Evolutionary conservation across 2,329 filamentous ascomycete genomes (phyloP), one percentile per base, ranked within the genome.

Genomic region (Thielaviopsis musarum): DNA sequence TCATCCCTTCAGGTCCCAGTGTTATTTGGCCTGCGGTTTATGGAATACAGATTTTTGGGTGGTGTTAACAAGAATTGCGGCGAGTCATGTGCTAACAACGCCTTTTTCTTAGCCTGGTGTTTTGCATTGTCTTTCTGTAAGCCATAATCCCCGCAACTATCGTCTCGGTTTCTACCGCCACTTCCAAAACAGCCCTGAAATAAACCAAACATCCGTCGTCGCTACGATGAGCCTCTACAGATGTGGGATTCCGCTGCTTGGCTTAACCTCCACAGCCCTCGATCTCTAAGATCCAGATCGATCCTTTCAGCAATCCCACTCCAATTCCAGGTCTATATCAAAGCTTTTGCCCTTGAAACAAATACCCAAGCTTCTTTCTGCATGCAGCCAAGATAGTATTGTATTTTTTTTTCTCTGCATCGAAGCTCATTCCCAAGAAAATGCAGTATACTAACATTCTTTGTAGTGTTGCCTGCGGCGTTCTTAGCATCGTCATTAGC

Each of bases 51-150:
- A 48, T 19, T 52, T 6, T 26, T 6, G n/a, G 13, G 30, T 57
- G 15, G 26, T 19, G 1, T 6, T 17, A 51, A 6, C 5, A 10
- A 12, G n/a, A n/a, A n/a, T n/a, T n/a, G n/a, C 34, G 26, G 12
- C 6, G 28, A 38, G 17, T 22, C 34, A 9, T n/a, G n/a, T 24
- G 28, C 60, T 59, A 62, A 62, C 54, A 49, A 17, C 1, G 30
- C 22, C 19, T 49, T 17, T 59, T 26, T 28, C 10, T 48, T 28
- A 62, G 60, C 22, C 68, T 73, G 57, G 73, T 75, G 64, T 73
- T 75, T 65, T 70, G 68, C 66, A 74, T 75, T 58, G 68, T 74
- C 63, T 70, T 69, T 61, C 57, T 73, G 60, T 62, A 62, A 59
- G 60, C 51, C 53, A 52, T 13, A 13, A 2, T n/a, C 3, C 15